Evolutionary conservation across 1,284 basidiomycete species (phyloP).

Genomic region (Puccinia hordei): DNA sequence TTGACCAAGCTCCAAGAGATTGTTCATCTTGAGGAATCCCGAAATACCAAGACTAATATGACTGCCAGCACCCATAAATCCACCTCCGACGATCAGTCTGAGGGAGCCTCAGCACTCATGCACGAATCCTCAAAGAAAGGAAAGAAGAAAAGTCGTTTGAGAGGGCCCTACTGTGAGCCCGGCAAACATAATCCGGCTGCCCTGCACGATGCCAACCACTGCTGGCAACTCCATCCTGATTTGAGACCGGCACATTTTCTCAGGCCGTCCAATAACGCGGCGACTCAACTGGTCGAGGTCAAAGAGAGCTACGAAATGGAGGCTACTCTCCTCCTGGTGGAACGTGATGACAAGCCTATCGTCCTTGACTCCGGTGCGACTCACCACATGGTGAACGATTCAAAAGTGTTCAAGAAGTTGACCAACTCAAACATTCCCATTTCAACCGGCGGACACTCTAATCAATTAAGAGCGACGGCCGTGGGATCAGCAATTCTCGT

Average conservation of each 20-base stretch:
- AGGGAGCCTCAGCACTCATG: no score
- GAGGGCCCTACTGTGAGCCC: no score
- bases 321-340: neutral
- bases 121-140: no score
- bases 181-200: constrained; percentile 6
- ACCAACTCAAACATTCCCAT: neutral
- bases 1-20: no score
- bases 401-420: neutral
- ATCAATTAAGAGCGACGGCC: neutral
- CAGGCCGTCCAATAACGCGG: no score
- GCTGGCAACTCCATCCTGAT: constrained; percentile 11
- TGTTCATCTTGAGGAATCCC: no score
- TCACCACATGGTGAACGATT: neutral
- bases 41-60: no score
- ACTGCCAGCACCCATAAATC: no score
- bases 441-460: neutral
- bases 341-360: neutral
- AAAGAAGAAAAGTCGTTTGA: no score
- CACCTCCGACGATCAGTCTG: no score
- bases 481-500: neutral
- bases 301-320: neutral
- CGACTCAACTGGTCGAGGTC: neutral
- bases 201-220: neutral
- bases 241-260: no score
- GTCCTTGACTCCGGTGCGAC: neutral